phyloP scores from a whole-genome alignment of 257 asterid species.

The Solanum neorickii region DNA sequence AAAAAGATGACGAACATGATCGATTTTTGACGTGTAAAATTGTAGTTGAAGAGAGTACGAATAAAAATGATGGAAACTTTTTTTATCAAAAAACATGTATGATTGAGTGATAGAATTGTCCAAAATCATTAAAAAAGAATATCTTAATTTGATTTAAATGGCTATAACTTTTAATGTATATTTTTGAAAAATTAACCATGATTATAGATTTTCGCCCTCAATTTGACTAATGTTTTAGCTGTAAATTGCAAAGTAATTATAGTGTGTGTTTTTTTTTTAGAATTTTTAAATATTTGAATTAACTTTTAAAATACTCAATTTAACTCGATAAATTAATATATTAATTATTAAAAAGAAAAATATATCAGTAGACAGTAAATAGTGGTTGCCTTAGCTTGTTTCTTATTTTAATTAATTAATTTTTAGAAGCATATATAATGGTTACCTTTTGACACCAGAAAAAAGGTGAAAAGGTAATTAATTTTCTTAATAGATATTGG shows the following conservation, averaged over 20 bases:
- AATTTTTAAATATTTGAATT: no score
- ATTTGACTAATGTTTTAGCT: background rate
- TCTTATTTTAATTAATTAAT: background rate
- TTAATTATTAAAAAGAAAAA: background rate
- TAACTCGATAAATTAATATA: no score
- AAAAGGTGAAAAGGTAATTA: background rate
- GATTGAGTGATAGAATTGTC: background rate
- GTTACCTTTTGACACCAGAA: background rate
- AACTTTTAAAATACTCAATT: no score
- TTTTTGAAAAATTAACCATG: no score
- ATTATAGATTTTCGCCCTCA: background rate
- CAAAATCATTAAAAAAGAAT: no score
- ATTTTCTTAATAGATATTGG: background rate
- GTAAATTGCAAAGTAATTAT: background rate
- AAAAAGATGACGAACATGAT: background rate
- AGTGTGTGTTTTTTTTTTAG: rapidly evolving
- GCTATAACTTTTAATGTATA: no score
- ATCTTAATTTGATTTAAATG: no score
- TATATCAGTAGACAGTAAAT: background rate
- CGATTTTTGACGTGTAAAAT: no score
- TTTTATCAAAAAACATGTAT: background rate
- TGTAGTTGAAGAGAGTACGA: no score
- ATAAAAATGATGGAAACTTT: background rate
- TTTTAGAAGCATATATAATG: background rate
- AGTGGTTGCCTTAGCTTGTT: background rate